Evolutionary conservation across 345 rosid species (phyloP), one percentile per base, ranked within the genome.

Genomic region (Melastoma malabathricum): DNA sequence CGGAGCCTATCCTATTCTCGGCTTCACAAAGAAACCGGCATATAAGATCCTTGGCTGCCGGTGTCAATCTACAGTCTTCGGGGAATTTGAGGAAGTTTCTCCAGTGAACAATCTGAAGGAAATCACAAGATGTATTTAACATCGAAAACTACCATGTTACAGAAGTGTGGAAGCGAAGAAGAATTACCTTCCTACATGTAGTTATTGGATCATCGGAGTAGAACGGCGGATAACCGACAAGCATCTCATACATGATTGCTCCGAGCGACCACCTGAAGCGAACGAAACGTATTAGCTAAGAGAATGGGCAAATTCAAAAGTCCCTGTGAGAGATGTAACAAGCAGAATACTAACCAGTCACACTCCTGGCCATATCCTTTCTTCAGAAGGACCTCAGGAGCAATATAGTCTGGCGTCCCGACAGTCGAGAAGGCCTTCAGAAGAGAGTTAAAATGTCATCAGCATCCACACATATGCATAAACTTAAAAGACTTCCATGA

Each of bases 311-410:
- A 43, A 31, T 38, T 15, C 18, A 46, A 62, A 46, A 22, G 2
- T 22, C 25, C 2, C 25, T 22, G 25, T 57, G 47, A 19, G 18
- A 44, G 50, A 64, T 23, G 54, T 7, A 49, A 49, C 10, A 43
- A 52, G 57, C 54, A 29, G 59, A n/a, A 56, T 47, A 74, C 94
- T 76, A 55, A 86, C 97, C 97, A 89, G 72, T 89, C 97, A 69
- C 97, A 89, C 65, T 89, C 97, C 88, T 79, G 81, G 83, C 97
- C 95, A 70, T 89, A 89, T 70, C 95, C 97, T 70, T 85, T 89
- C 89, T 89, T 89, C 68, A 85, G 68, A 57, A 89, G 75, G 39
- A 89, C 93, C 75, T 89, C 97, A 45, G 97, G 97, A 72, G 97
- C 95, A 57, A 89, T 89, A 70, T 89, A 89, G 59, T 89, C 97